These are phyloP conservation scores for Magnusiomyces tetraspermus DNA, from an alignment of 1,139 yeast genomes.

Conservation along the genomic window DNA sequence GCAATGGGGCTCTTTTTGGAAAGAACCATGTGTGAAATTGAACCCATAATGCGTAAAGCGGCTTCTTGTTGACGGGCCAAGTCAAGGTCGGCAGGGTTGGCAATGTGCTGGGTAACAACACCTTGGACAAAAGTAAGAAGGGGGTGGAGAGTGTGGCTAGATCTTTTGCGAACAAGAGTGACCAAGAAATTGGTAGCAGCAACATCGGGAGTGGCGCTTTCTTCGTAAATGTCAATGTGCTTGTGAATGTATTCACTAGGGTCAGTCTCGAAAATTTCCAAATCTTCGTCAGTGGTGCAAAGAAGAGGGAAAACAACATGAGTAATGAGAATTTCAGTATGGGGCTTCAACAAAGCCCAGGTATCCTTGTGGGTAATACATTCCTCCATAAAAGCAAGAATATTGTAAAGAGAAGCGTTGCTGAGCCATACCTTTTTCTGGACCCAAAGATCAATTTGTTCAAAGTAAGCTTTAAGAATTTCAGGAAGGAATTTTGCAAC, in stretches of 20 bases:
- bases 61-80: conserved; percentile 73
- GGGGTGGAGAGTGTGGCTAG: conserved; percentile 50
- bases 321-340: conserved; percentile 52
- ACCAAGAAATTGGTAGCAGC: conserved; percentile 74
- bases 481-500: conserved; percentile 57
- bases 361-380: conserved; percentile 57
- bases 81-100: conserved; percentile 41
- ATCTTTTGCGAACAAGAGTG: conserved; percentile 60
- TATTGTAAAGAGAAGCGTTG: conserved; percentile 52
- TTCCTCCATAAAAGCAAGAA: conserved; percentile 63
- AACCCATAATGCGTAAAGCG: conserved; percentile 65
- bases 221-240: conserved; percentile 64
- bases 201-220: conserved; percentile 64
- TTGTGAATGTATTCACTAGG: conserved; percentile 86
- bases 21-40: conserved; percentile 53
- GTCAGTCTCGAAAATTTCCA: conserved; percentile 76
- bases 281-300: conserved; percentile 57
- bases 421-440: conserved; percentile 58
- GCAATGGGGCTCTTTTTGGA: conserved; percentile 50
- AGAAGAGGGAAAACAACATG: conserved; percentile 74
- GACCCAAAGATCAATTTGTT: conserved; percentile 68
- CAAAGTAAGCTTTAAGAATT: conserved; percentile 52
- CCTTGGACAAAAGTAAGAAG: conserved; percentile 58
- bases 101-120: conserved; percentile 39
- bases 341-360: conserved; percentile 66